phyloP scores from a whole-genome alignment of 352 stramenopile genomes.

The Phytophthora aleatoria region DNA sequence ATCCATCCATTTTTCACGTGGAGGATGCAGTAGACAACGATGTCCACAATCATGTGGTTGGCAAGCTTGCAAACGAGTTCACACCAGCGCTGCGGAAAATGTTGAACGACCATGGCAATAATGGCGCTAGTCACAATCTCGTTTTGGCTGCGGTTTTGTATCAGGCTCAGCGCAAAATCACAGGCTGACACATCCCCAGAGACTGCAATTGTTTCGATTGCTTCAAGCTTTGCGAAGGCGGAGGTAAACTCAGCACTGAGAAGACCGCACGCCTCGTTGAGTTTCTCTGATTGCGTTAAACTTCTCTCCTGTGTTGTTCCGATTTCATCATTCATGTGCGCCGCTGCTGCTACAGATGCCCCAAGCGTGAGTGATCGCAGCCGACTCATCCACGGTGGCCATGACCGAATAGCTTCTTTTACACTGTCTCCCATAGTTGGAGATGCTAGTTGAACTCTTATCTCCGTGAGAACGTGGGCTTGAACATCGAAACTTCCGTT shows the following conservation, averaged over 20 bases:
- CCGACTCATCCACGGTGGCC: conserved; percentile 68
- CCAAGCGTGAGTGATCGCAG: conserved; percentile 42
- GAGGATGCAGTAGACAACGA: conserved; percentile 73
- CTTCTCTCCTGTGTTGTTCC: conserved; percentile 17
- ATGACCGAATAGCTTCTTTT: conserved; percentile 76
- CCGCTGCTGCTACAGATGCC: conserved; percentile 21
- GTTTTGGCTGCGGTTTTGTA: conserved; percentile 51
- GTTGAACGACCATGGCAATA: conserved; percentile 46
- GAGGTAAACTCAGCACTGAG: conserved; percentile 58
- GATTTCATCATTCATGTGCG: conserved; percentile 11
- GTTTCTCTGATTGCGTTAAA: conserved; percentile 30
- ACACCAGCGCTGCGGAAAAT: conserved; percentile 51
- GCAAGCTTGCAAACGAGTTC: conserved; percentile 52
- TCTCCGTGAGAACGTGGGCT: conserved; percentile 56
- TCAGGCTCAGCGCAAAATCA: conserved; percentile 63
- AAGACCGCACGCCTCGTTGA: conserved; percentile 63
- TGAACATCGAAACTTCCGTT: conserved; percentile 60
- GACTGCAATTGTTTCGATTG: conserved; percentile 55
- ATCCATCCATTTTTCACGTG: conserved; percentile 83
- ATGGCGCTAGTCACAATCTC: conserved; percentile 56
- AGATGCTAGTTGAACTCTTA: conserved; percentile 52
- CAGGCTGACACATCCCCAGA: conserved; percentile 47
- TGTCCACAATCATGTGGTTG: conserved; percentile 68
- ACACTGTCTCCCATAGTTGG: conserved; percentile 49
- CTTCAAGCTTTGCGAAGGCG: conserved; percentile 54